phyloP scores from a whole-genome alignment of 2,329 filamentous ascomycete species.

The Chalaropsis ovoidea region DNA sequence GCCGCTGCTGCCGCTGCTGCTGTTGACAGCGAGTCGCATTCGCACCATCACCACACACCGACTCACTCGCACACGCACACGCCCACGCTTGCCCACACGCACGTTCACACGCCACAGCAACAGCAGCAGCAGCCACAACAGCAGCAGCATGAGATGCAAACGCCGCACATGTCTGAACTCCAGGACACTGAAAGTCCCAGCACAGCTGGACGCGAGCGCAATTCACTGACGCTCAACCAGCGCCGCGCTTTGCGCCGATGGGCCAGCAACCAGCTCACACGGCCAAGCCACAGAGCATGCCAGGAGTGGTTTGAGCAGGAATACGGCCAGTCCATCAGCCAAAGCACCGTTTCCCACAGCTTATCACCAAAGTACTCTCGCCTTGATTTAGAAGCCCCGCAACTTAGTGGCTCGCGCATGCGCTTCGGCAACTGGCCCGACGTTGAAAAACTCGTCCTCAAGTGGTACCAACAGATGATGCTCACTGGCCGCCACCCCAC shows the following conservation, averaged over 20 bases:
- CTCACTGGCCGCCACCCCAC: conserved; percentile 47
- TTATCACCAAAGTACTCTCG: conserved; percentile 53
- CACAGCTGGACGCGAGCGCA: conserved; percentile 39
- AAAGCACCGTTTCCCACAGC: conserved; percentile 54
- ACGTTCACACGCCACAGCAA: conserved; percentile 26
- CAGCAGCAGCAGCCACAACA: conserved; percentile 25
- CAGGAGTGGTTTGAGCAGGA: conserved; percentile 53
- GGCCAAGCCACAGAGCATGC: conserved; percentile 51
- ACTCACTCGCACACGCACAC: not conserved
- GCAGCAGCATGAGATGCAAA: not conserved
- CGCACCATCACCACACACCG: conserved; percentile 11
- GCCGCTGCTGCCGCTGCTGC: conserved; percentile 15
- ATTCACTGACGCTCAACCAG: conserved; percentile 53
- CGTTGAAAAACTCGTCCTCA: conserved; percentile 48
- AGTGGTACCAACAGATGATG: conserved; percentile 46
- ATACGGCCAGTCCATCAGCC: conserved; percentile 51
- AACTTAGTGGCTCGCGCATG: conserved; percentile 51
- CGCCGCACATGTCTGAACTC: not conserved
- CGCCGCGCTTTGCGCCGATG: conserved; percentile 50
- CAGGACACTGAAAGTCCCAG: conserved; percentile 7
- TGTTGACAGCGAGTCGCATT: conserved; percentile 7
- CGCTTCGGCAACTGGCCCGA: conserved; percentile 56
- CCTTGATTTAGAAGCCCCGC: conserved; percentile 48
- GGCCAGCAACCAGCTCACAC: conserved; percentile 47
- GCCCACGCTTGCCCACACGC: not conserved